Evolutionary conservation across 495 filamentous ascomycete genomes (phyloP).

Genomic region (Terfezia claveryi): DNA sequence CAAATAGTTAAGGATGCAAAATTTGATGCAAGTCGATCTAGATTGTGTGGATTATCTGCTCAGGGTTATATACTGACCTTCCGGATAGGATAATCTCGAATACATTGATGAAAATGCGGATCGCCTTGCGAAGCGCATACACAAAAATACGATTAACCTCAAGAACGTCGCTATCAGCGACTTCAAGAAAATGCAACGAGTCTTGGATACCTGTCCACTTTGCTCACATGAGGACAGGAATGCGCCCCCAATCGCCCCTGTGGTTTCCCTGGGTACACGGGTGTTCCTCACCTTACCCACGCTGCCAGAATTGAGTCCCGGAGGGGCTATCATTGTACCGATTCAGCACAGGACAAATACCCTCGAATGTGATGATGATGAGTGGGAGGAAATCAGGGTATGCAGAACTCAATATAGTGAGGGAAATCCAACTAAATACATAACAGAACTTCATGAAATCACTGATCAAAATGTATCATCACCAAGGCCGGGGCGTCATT

Average conservation of each 20-base stretch:
- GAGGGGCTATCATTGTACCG: constrained; percentile 71
- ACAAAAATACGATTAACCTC: constrained; percentile 70
- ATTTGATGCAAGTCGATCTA: constrained; percentile 38
- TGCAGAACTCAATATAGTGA: not conserved
- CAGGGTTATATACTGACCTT: constrained; percentile 16
- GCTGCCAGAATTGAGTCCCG: constrained; percentile 63
- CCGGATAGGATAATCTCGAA: constrained; percentile 53
- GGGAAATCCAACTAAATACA: not conserved
- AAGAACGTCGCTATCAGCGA: constrained; percentile 74
- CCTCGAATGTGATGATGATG: constrained; percentile 92
- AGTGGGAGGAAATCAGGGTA: constrained; percentile 87
- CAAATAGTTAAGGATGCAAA: constrained; percentile 80
- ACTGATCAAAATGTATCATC: constrained; percentile 77
- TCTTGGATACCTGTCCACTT: constrained; percentile 71
- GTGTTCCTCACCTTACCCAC: constrained; percentile 78
- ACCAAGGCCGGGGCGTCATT: constrained; percentile 70
- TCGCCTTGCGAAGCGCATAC: constrained; percentile 72
- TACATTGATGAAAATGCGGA: constrained; percentile 94
- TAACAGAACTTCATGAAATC: constrained; percentile 85
- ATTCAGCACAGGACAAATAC: constrained; percentile 76
- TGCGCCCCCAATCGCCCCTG: constrained; percentile 52
- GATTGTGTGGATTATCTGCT: not conserved
- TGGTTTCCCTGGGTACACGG: constrained; percentile 73
- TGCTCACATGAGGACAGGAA: constrained; percentile 75
- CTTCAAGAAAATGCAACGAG: constrained; percentile 71